Percentiles rank a stretch among this genome's conserved stretches.
These are phyloP conservation scores for Phytophthora litchii DNA, from an alignment of 352 stramenopile genomes.

Conservation along the genomic window DNA sequence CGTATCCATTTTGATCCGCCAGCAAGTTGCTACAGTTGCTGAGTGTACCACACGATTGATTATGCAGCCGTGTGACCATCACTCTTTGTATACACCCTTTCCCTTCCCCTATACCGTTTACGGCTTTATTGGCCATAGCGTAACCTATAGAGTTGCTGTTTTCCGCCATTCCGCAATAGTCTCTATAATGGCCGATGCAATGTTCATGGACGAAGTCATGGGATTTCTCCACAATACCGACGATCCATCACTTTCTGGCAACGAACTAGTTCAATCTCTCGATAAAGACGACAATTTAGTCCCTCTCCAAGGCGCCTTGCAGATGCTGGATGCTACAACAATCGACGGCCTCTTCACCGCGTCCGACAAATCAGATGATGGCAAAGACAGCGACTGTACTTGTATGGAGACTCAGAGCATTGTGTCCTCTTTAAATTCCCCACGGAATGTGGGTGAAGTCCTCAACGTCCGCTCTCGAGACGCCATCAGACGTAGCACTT, in stretches of 20 bases:
- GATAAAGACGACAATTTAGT: slow-evolving; percentile 13
- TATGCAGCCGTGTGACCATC: slow-evolving; percentile 1
- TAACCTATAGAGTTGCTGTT: no score
- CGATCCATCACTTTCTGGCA: slow-evolving; percentile 6
- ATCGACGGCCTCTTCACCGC: slow-evolving; percentile 16
- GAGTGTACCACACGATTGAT: not conserved
- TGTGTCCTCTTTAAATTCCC: slow-evolving; percentile 11
- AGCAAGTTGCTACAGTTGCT: no score
- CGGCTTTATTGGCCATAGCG: slow-evolving; percentile 1
- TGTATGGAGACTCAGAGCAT: slow-evolving; percentile 14
- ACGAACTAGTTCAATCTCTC: slow-evolving; percentile 13
- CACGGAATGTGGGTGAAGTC: not conserved
- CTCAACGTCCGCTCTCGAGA: slow-evolving; percentile 22
- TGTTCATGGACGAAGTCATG: slow-evolving; percentile 30
- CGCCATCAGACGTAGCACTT: slow-evolving; percentile 26
- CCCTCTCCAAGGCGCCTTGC: not conserved
- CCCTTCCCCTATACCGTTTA: slow-evolving; percentile 6
- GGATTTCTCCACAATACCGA: slow-evolving; percentile 22
- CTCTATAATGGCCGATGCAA: slow-evolving; percentile 19
- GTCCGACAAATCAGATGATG: not conserved
- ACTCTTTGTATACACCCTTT: not conserved
- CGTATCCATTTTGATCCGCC: no score
- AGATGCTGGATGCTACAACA: slow-evolving; percentile 7
- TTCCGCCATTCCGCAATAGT: slow-evolving; percentile 7
- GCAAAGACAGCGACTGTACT: slow-evolving; percentile 21